Conservation (phyloP, 1,284 basidiomycete genomes). For the Fomes fomentarius region DNA sequence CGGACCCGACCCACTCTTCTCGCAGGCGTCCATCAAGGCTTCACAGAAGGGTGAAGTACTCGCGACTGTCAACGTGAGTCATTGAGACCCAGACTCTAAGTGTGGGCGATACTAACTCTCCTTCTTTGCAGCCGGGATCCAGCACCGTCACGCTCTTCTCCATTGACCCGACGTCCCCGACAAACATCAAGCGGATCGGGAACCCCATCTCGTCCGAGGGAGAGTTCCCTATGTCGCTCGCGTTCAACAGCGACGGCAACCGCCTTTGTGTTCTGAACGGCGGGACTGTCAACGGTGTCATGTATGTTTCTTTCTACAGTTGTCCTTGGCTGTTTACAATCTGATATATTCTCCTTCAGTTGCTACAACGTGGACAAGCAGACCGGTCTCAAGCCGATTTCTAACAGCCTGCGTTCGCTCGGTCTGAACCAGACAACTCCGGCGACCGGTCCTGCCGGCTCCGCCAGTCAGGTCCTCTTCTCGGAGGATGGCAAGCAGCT, state of each 20-base stretch:
- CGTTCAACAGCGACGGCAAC: constrained; percentile 43
- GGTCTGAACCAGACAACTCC: constrained; percentile 50
- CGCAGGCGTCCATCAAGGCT: constrained; percentile 46
- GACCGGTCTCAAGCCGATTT: constrained; percentile 41
- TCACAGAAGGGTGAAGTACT: constrained; percentile 42
- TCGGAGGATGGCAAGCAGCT: constrained; percentile 45
- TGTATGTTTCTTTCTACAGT: constrained; percentile 33
- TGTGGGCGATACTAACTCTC: too few relatives aligned
- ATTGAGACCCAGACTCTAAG: too few relatives aligned
- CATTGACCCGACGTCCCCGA: constrained; percentile 44
- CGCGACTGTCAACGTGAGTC: constrained; percentile 46
- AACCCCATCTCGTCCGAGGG: constrained; percentile 43
- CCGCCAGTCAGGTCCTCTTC: constrained; percentile 48
- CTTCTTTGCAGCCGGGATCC: constrained; percentile 47
- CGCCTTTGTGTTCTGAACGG: constrained; percentile 50
- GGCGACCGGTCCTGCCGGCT: constrained; percentile 42
- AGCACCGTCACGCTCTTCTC: constrained; percentile 48
- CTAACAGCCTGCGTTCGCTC: constrained; percentile 45
- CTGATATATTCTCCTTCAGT: constrained; percentile 25
- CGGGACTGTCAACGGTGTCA: constrained; percentile 49
- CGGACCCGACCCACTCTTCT: constrained; percentile 48
- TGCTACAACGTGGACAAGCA: constrained; percentile 47
- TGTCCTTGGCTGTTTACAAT: neutral
- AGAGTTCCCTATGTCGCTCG: constrained; percentile 52
- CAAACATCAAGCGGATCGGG: constrained; percentile 42